Evolutionary conservation across 441 rosid genomes (phyloP).

Genomic region (Bocquillonia castaneifolia): DNA sequence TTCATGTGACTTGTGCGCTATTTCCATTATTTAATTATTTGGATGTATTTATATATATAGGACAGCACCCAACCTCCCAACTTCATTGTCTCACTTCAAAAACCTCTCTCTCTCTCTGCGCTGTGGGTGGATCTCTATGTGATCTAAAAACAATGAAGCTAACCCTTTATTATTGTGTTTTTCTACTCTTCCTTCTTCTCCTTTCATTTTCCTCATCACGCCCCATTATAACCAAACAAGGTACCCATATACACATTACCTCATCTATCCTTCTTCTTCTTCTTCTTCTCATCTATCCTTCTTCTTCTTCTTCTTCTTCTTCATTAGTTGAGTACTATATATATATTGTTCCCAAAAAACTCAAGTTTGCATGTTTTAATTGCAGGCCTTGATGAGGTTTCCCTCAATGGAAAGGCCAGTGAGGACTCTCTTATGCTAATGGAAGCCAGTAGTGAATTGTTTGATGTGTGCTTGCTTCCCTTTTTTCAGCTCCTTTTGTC

Average conservation of each 20-base stretch:
- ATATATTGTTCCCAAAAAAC: not conserved
- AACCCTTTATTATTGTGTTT: constrained; percentile 25
- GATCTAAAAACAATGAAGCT: constrained; percentile 43
- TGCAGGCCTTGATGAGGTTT: constrained; percentile 31
- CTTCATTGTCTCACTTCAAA: not conserved
- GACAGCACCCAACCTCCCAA: too few species aligned
- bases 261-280: not conserved
- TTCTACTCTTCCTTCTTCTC: constrained; percentile 38
- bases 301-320: too few species aligned
- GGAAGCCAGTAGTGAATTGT: constrained; percentile 27
- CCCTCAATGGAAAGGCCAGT: constrained; percentile 24
- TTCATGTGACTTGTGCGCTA: constrained; percentile 19
- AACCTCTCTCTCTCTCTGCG: not conserved
- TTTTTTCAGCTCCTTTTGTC: not conserved
- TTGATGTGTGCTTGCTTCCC: constrained; percentile 29
- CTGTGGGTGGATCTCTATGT: not conserved
- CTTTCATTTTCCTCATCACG: constrained; percentile 32
- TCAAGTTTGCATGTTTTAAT: constrained; percentile 7
- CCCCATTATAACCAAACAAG: constrained; percentile 28
- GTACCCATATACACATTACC: constrained; percentile 9
- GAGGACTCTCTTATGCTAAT: constrained; percentile 19
- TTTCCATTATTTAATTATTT: not conserved
- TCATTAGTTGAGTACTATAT: too few species aligned
- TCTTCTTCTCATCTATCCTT: too few species aligned
- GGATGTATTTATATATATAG: constrained; percentile 40